Evolutionary conservation across 331 rosid genomes (phyloP), one percentile per base, ranked within the genome.

Genomic region (Malus hybrid): DNA sequence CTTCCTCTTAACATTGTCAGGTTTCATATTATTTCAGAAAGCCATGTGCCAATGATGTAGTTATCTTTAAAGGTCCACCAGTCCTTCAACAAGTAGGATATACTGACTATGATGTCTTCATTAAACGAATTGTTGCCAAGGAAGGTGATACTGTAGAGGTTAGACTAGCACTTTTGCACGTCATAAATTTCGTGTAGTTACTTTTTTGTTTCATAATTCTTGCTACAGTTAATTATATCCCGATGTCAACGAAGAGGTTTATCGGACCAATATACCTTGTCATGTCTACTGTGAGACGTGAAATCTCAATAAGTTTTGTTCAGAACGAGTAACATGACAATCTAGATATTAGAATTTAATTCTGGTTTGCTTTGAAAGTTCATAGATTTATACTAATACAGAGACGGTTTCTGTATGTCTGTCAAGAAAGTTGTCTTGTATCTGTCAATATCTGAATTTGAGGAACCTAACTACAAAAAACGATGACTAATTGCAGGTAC

Each of bases 81-180:
- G 93, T 88, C 6, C 99, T 94, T 77, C 99, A 94, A 79, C 89
- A 90, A 84, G 99, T 87, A 78, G 97, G 97, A 82, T 94, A 94
- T 63, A 81, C 97, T 0, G 91, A 92, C 76, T 88, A 87, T 39
- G 99, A 94, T 80, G 97, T 94, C 64, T 94, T 94, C 74, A 92
- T 94, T 73, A 94, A 94, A 85, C 87, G 99, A 74, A 48, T 94
- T 68, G 91, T 94, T 79, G 99, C 97, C 62, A 90, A 84, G 85
- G 97, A 64, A 84, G 99, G 99, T 69, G 99, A 94, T 78, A 73
- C 78, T 29, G 97, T 94, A 63, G 97, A 94, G 97, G 99, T 94
- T 72, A 68, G 85, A 68, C 12, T 60, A 62, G 74, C 64, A 65
- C 65, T 33, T 48, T 32, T 50, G 22, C 64, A 16, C 55, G 53